phyloP scores from a whole-genome alignment of 2,329 filamentous ascomycete species.

The Colletotrichum euphorbiae region DNA sequence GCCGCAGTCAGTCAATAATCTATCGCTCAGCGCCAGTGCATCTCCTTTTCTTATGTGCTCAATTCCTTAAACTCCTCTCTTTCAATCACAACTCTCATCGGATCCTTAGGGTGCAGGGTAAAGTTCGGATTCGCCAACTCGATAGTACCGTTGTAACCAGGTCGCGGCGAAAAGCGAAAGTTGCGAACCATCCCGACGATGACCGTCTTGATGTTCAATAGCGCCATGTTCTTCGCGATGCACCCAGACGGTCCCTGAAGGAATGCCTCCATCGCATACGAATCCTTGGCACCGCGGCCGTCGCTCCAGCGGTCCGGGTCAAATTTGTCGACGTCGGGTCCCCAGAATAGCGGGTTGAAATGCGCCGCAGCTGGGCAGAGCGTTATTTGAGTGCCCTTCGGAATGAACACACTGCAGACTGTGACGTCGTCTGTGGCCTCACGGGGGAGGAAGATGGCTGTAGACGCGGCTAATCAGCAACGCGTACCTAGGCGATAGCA shows the following conservation, averaged over 20 bases:
- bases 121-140: slow-evolving; percentile 39
- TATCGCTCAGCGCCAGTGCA: not conserved
- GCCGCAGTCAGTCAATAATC: not conserved
- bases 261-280: slow-evolving; percentile 47
- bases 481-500: too few relatives aligned
- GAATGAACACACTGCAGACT: slow-evolving; percentile 44
- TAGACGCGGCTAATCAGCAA: not conserved
- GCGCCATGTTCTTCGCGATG: slow-evolving; percentile 40
- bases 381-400: slow-evolving; percentile 46
- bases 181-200: slow-evolving; percentile 31
- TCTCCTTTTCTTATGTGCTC: not conserved
- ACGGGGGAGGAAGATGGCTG: slow-evolving; percentile 43
- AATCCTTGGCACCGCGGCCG: slow-evolving; percentile 41
- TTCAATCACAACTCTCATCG: slow-evolving; percentile 24
- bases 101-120: slow-evolving; percentile 37
- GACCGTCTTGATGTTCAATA: slow-evolving; percentile 37
- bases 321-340: slow-evolving; percentile 44
- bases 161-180: slow-evolving; percentile 29
- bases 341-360: slow-evolving; percentile 46
- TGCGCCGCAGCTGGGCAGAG: slow-evolving; percentile 44
- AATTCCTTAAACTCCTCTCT: slow-evolving; percentile 1
- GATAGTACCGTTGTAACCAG: slow-evolving; percentile 12
- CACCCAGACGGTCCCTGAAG: slow-evolving; percentile 38
- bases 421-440: slow-evolving; percentile 44
- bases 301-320: slow-evolving; percentile 47